Evolutionary conservation across 2,329 filamentous ascomycete genomes (phyloP).

Genomic region (Neoscytalidium dimidiatum): DNA sequence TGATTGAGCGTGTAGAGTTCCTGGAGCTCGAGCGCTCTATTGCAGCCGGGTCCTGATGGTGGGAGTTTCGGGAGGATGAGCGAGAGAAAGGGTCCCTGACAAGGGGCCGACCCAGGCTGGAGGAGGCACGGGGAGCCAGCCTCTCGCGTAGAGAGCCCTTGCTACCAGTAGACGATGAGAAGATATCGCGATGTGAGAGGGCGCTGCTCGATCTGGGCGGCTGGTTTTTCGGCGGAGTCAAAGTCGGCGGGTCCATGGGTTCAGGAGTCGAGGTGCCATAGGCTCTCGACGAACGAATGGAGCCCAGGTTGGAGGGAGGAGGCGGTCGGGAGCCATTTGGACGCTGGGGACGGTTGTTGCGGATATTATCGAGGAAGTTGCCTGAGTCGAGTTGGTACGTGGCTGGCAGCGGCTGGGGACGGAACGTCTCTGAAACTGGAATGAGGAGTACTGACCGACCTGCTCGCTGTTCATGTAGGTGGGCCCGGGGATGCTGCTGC

Average conservation of each 20-base stretch:
- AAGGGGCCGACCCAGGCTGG: constrained; percentile 25
- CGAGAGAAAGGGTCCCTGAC: constrained; percentile 38
- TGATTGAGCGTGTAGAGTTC: constrained; percentile 31
- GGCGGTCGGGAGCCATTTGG: constrained; percentile 72
- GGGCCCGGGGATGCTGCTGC: constrained; percentile 36
- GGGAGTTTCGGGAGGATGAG: constrained; percentile 42
- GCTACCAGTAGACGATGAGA: constrained; percentile 33
- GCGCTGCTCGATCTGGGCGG: constrained; percentile 11
- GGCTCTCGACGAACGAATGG: constrained; percentile 24
- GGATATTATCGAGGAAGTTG: constrained; percentile 69
- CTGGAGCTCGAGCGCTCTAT: constrained; percentile 54
- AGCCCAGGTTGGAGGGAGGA: constrained; percentile 50
- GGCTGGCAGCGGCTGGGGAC: background rate
- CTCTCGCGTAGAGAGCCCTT: constrained; percentile 36
- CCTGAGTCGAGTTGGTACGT: constrained; percentile 48
- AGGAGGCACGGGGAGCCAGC: constrained; percentile 22
- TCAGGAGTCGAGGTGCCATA: constrained; percentile 26
- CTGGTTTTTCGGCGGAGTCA: constrained; percentile 23
- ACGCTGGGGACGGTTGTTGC: constrained; percentile 66
- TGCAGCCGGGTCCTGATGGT: constrained; percentile 34
- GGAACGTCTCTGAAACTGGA: background rate
- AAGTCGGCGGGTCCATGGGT: constrained; percentile 26
- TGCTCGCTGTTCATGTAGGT: constrained; percentile 39
- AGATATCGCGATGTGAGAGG: constrained; percentile 25
- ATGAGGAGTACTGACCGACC: constrained; percentile 36